Conservation (phyloP, 2,329 filamentous ascomycete species). For the Colletotrichum gigasporum region DNA sequence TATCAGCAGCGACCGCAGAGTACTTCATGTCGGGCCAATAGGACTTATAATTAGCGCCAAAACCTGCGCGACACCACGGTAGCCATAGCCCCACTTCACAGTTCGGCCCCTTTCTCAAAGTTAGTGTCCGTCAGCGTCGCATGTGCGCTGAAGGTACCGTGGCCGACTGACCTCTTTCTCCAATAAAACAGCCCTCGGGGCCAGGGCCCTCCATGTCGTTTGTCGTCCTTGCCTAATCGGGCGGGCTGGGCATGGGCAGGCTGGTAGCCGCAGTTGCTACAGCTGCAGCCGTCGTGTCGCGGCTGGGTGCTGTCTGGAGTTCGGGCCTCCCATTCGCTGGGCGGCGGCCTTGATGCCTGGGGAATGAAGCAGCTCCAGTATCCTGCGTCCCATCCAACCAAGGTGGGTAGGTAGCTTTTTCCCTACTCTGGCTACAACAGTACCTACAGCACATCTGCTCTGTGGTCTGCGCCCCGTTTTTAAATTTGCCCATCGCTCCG, state of each 20-base stretch:
- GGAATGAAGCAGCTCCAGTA: background rate
- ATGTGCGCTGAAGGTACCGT: background rate
- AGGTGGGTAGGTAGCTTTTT: too few species aligned
- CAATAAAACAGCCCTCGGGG: background rate
- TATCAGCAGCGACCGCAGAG: too few species aligned
- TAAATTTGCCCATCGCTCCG: background rate
- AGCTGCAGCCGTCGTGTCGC: conserved; percentile 17
- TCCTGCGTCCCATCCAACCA: background rate
- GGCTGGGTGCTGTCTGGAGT: background rate
- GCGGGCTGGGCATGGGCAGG: background rate
- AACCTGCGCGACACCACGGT: background rate
- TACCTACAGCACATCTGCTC: too few species aligned
- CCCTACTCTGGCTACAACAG: too few species aligned
- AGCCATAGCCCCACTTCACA: background rate
- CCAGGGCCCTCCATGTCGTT: background rate
- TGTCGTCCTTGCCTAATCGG: conserved; percentile 15
- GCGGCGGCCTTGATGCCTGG: background rate
- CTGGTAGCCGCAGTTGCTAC: conserved; percentile 17
- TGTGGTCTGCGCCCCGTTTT: background rate
- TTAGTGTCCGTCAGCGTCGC: conserved; percentile 4
- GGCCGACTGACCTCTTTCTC: background rate
- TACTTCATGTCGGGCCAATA: too few species aligned
- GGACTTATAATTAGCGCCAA: too few species aligned
- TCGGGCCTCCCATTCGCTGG: background rate
- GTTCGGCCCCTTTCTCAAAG: background rate